Evolutionary conservation across 305 asterid species (phyloP).

Genomic region (Fraxinus ornus): DNA sequence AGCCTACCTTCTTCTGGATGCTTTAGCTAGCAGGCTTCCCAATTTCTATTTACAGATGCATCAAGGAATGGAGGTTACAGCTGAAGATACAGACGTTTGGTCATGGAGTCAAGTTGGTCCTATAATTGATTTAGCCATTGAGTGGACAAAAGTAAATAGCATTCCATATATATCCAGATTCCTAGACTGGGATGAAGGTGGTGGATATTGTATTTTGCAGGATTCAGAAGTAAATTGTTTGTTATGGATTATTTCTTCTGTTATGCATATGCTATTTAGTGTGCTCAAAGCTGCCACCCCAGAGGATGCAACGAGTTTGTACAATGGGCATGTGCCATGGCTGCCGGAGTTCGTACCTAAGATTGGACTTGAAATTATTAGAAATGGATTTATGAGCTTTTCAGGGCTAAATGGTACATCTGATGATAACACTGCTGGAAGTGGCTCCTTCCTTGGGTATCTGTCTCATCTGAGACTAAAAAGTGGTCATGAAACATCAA

Average conservation of each 20-base stretch:
- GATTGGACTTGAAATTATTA: constrained; percentile 65
- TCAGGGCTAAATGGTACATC: constrained; percentile 27
- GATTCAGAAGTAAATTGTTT: constrained; percentile 49
- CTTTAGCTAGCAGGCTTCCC: constrained; percentile 71
- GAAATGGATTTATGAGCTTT: constrained; percentile 50
- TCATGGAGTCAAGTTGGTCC: constrained; percentile 75
- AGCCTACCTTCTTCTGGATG: constrained; percentile 70
- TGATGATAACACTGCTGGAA: constrained; percentile 26
- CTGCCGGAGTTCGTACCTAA: constrained; percentile 86
- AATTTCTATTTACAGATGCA: constrained; percentile 49
- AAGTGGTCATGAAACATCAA: constrained; percentile 49
- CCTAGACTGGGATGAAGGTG: constrained; percentile 33
- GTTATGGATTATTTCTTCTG: constrained; percentile 75
- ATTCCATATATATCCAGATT: constrained; percentile 41
- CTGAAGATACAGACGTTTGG: constrained; percentile 50
- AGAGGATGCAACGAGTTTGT: constrained; percentile 38
- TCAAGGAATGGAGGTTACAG: constrained; percentile 28
- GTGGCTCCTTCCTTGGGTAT: constrained; percentile 49
- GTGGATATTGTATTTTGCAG: constrained; percentile 28
- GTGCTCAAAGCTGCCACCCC: constrained; percentile 69
- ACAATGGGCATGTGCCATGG: constrained; percentile 53
- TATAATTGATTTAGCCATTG: constrained; percentile 67
- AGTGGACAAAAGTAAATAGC: constrained; percentile 55
- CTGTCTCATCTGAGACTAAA: constrained; percentile 53
- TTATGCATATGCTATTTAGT: constrained; percentile 61